Evolutionary conservation across 140 eudicot genomes (phyloP).

Genomic region (Bidens hawaiensis): DNA sequence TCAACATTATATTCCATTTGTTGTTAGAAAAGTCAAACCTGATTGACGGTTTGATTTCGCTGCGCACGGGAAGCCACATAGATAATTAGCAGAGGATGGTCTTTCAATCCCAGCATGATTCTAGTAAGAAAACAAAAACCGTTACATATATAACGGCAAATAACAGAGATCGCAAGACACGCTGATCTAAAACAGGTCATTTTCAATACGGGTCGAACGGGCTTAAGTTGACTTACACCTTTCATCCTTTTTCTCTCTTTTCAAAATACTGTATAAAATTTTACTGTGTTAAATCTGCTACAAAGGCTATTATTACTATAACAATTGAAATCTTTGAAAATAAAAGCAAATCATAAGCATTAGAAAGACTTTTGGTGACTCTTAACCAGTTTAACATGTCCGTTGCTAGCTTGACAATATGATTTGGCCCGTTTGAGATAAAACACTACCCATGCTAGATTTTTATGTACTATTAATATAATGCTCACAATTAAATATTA

Average conservation of each 20-base stretch:
- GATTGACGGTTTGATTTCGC: conserved; percentile 58
- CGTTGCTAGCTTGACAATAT: not conserved
- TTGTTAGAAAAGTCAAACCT: conserved; percentile 47
- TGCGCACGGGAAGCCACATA: conserved; percentile 41
- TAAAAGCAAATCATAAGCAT: no score
- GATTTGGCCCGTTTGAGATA: not conserved
- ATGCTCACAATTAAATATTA: no score
- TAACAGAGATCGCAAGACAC: no score
- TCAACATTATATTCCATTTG: conserved; percentile 40
- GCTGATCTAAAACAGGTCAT: no score
- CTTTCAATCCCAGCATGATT: conserved; percentile 64
- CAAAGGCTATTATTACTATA: not conserved
- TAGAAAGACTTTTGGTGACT: not conserved
- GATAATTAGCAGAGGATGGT: conserved; percentile 41
- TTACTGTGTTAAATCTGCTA: not conserved
- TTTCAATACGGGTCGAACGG: no score
- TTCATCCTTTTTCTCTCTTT: no score
- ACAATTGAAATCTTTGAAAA: no score
- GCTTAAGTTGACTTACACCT: no score
- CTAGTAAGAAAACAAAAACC: no score
- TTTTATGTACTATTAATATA: no score
- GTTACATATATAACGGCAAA: no score
- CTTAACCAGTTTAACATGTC: not conserved
- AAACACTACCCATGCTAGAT: not conserved
- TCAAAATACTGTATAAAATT: no score